Conservation (phyloP, 2,329 filamentous ascomycete species). For the Sporothrix pallida region DNA sequence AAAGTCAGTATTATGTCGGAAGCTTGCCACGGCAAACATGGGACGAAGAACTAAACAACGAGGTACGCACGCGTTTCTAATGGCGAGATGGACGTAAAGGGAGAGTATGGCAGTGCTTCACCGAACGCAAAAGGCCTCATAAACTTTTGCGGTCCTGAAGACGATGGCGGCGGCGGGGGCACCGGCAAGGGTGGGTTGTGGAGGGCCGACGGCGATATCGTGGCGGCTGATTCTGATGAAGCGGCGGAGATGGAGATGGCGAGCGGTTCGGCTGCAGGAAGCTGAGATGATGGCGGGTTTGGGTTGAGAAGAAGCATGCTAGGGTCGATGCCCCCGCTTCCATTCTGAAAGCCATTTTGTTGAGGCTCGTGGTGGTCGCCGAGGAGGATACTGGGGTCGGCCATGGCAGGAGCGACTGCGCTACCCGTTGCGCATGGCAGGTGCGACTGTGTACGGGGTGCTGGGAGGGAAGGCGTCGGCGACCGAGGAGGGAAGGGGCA, state of each 20-base stretch:
- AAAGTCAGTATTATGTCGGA: background rate
- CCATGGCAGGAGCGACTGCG: conserved; percentile 43
- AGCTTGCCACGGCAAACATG: background rate
- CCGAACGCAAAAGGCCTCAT: conserved; percentile 65
- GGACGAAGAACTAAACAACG: conserved; percentile 34
- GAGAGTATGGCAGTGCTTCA: conserved; percentile 81
- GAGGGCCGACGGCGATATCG: conserved; percentile 23
- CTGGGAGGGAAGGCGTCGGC: background rate
- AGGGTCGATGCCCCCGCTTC: conserved; percentile 38
- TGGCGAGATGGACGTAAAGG: conserved; percentile 78
- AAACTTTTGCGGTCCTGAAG: conserved; percentile 39
- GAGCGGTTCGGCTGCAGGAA: conserved; percentile 31
- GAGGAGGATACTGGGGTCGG: conserved; percentile 38
- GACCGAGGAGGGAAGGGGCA: conserved; percentile 27
- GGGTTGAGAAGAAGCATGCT: conserved; percentile 38
- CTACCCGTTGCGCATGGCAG: conserved; percentile 42
- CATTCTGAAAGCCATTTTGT: conserved; percentile 38
- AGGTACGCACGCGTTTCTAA: conserved; percentile 71
- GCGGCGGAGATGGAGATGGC: conserved; percentile 33
- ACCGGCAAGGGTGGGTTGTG: conserved; percentile 22
- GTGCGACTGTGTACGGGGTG: conserved; percentile 28
- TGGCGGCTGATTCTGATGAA: conserved; percentile 29
- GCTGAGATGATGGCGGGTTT: conserved; percentile 33
- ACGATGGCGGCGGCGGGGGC: conserved; percentile 31
- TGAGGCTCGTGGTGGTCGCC: conserved; percentile 34